A percentile compares a stretch with the other conserved stretches of the same genome.
phyloP scores from a whole-genome alignment of 495 filamentous ascomycete genomes.

The Aspergillus avenaceus region DNA sequence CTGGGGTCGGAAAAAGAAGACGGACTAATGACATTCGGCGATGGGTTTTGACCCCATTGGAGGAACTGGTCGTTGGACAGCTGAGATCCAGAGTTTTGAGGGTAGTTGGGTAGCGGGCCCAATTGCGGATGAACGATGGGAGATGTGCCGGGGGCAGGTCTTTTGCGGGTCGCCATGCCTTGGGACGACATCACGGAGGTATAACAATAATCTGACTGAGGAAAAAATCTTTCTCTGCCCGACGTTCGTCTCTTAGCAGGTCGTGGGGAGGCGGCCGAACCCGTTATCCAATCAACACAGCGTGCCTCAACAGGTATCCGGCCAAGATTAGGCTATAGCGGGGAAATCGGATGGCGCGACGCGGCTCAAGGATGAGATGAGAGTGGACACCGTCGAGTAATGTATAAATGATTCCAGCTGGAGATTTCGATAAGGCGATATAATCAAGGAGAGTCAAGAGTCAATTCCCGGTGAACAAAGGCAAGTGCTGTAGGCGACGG shows the following conservation, averaged over 20 bases:
- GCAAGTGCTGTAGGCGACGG: too few relatives aligned
- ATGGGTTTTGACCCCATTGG: slow-evolving; percentile 47
- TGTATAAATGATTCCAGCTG: neutral
- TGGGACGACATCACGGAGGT: slow-evolving; percentile 37
- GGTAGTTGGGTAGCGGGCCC: slow-evolving; percentile 29
- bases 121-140: slow-evolving; percentile 52
- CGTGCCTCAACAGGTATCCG: neutral
- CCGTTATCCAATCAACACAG: neutral
- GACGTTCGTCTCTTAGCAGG: neutral
- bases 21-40: slow-evolving; percentile 30
- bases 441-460: neutral
- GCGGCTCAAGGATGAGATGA: neutral
- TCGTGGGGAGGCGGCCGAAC: neutral
- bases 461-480: neutral
- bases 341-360: neutral
- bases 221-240: neutral
- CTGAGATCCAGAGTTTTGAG: slow-evolving; percentile 30
- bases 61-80: slow-evolving; percentile 52
- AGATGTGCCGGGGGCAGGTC: slow-evolving; percentile 67
- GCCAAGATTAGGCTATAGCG: neutral
- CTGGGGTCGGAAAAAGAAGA: slow-evolving; percentile 29
- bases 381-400: neutral
- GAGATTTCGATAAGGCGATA: too few relatives aligned
- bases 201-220: slow-evolving; percentile 5
- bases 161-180: slow-evolving; percentile 53